Evolutionary conservation across 495 filamentous ascomycete genomes (phyloP).

Genomic region (Penicillium herquei): DNA sequence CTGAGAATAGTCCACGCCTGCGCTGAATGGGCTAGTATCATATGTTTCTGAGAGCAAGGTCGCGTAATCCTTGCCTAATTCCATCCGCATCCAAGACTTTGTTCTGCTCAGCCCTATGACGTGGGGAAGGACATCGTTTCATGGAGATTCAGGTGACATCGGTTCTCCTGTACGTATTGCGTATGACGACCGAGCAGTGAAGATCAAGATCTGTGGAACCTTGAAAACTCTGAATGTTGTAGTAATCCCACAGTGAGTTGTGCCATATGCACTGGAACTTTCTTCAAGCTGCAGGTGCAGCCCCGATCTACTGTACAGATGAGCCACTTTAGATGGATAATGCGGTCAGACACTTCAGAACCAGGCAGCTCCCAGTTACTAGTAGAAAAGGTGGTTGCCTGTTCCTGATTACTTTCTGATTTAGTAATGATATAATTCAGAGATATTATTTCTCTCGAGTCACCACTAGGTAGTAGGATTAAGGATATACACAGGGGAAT

Average conservation of each 20-base stretch:
- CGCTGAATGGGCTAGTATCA: not conserved
- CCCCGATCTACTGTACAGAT: conserved; percentile 1
- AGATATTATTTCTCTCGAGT: not conserved
- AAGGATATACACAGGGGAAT: conserved; percentile 4
- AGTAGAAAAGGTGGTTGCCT: not conserved
- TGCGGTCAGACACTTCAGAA: not conserved
- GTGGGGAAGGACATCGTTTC: conserved; percentile 7
- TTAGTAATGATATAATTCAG: not conserved
- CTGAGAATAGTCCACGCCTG: too few species aligned
- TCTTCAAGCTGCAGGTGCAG: not conserved
- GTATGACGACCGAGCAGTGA: not conserved
- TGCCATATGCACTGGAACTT: not conserved
- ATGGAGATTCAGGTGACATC: not conserved
- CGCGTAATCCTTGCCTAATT: conserved; percentile 1
- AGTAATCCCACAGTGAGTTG: not conserved
- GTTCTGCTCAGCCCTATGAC: conserved; percentile 27
- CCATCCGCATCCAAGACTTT: not conserved
- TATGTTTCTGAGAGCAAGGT: conserved; percentile 8
- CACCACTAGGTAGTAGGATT: too few species aligned
- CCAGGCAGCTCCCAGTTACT: not conserved
- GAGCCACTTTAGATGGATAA: not conserved
- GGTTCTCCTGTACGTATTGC: not conserved
- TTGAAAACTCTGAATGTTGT: not conserved
- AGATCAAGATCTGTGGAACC: not conserved
- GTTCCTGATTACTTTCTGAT: not conserved